Evolutionary conservation across 2,329 filamentous ascomycete genomes (phyloP).

Genomic region (Colletotrichum truncatum): DNA sequence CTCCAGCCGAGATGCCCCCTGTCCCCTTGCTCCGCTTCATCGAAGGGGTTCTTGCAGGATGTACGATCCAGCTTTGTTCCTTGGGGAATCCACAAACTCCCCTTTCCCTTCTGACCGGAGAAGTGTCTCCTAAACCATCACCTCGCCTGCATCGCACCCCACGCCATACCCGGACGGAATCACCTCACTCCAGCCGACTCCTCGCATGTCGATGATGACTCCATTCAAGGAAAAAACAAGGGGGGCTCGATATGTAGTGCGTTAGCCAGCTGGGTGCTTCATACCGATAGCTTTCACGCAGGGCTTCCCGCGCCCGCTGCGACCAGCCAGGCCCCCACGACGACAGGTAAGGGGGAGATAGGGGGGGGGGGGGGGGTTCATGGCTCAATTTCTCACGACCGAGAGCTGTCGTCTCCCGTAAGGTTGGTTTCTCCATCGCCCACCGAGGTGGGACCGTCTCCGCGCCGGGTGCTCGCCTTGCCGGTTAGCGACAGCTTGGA

Average conservation of each 20-base stretch:
- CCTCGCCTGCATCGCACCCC: neutral
- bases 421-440: neutral
- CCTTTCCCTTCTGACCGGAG: neutral
- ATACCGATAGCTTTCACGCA: neutral
- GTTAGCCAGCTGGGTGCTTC: neutral
- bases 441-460: constrained; percentile 10
- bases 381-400: no score
- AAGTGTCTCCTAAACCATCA: neutral
- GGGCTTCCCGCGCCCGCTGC: neutral
- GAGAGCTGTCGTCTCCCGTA: constrained; percentile 1
- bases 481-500: constrained; percentile 5
- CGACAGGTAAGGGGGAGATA: neutral
- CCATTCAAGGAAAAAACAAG: neutral
- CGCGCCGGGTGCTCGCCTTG: constrained; percentile 5
- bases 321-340: neutral
- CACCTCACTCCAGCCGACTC: neutral
- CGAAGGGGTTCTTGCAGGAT: neutral
- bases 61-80: constrained; percentile 1
- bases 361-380: no score
- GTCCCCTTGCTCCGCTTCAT: neutral
- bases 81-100: neutral
- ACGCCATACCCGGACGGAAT: neutral
- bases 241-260: neutral
- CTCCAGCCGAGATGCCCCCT: neutral
- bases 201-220: neutral